phyloP scores from a whole-genome alignment of 257 asterid species.

The Ocimum tenuiflorum region DNA sequence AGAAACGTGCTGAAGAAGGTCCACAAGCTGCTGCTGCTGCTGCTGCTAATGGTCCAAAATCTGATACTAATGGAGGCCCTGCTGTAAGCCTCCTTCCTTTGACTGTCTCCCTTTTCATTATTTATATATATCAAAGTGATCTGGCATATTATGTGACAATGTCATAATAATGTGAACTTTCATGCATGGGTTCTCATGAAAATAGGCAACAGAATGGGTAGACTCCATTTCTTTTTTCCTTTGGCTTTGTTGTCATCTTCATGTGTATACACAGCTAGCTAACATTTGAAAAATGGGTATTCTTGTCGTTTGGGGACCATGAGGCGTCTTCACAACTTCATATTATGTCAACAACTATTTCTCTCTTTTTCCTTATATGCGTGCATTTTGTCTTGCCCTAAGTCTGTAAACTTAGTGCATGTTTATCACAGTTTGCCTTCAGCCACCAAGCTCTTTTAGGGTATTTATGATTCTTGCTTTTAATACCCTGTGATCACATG shows the following conservation, averaged over 20 bases:
- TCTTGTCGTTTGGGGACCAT: background rate
- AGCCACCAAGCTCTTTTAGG: background rate
- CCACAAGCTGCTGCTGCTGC: constrained; percentile 48
- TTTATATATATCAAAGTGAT: background rate
- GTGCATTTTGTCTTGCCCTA: background rate
- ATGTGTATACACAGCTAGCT: background rate
- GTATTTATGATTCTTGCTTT: background rate
- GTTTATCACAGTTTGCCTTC: background rate
- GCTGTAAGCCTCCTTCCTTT: constrained; percentile 55
- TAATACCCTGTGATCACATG: background rate
- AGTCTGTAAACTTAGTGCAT: background rate
- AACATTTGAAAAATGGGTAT: background rate
- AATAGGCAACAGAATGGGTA: background rate
- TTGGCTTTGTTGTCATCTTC: background rate
- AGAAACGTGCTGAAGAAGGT: constrained; percentile 57
- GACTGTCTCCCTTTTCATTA: constrained; percentile 4
- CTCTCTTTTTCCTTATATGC: background rate
- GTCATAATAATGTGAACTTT: background rate
- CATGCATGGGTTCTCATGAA: constrained; percentile 2
- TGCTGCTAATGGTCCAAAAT: constrained; percentile 56
- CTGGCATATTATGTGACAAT: background rate
- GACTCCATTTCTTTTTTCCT: too few relatives aligned
- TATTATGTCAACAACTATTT: background rate
- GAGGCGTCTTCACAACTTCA: background rate
- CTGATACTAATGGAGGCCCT: constrained; percentile 74